Evolutionary conservation across 768 basidiomycete genomes (phyloP), one percentile per base, ranked within the genome.

Genomic region (Hypholoma fasciculare): DNA sequence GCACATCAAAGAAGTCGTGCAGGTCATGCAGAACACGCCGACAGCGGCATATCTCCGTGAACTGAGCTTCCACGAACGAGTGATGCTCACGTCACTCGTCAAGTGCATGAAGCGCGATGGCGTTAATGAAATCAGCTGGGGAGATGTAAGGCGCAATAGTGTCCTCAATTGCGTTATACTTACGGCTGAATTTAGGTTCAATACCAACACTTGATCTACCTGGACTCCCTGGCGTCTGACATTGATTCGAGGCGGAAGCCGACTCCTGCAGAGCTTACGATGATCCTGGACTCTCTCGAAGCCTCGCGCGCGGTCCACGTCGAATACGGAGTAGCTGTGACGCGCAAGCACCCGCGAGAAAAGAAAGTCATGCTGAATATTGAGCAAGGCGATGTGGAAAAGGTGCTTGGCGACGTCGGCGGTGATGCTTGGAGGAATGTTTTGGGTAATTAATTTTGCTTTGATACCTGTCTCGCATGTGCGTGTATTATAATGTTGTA

Each of bases 11-110:
- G 82, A 86, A 50, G 93, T 96, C 8, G 85, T 94, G 53, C 83
- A 85, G 63, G 84, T 83, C 40, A 90, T 96, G 88, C 94, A 96
- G 66, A 93, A 92, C 63, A 95, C 90, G 63, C 95, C 95, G 2
- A 93, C 89, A 0, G 90, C 92, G 4, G 87, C 87, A 13, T 97
- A 88, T 67, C 72, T 98, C 23, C 82, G 83, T 47, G 87, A 90
- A 37, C 88, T 93, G 64, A 90, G 90, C 72, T 81, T 94, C 61
- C 93, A 96, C 67, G 94, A 97, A 69, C 85, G 89, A 40, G 80
- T 96, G 48, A 88, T 97, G 87, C 79, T 98, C 16, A 89, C 89
- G 14, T 85, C 94, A 1, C 70, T 96, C 38, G 74, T 96, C 23
- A 89, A 90, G 65, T 94, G 92, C 67, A 81, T 92, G 44, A 86